These are phyloP conservation scores for Nicotiana sylvestris DNA, from an alignment of 257 asterid species.

Conservation along the genomic window DNA sequence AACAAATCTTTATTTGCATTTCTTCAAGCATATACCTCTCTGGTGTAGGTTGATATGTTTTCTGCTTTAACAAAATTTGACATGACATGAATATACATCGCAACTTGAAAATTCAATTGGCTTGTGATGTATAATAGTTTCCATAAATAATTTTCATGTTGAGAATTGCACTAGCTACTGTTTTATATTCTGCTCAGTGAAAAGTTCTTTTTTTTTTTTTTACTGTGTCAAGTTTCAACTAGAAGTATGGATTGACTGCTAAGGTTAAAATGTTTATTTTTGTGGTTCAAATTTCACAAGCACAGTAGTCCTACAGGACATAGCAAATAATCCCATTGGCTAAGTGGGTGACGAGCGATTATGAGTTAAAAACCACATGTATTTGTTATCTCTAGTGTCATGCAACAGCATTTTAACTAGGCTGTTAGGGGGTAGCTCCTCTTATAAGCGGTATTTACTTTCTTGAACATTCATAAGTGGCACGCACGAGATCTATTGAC, in stretches of 20 bases:
- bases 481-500: not conserved
- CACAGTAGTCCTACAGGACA: not conserved
- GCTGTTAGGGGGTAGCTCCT: not conserved
- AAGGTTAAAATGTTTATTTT: not conserved
- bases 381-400: not conserved
- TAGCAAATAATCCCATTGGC: not conserved
- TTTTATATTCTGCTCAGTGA: not conserved
- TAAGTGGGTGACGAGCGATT: not conserved
- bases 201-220: not conserved
- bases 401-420: not conserved
- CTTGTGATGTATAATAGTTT: not conserved
- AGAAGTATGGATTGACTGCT: not conserved
- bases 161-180: not conserved
- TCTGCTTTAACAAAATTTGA: not conserved
- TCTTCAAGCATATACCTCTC: not conserved
- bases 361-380: not conserved
- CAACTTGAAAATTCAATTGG: not conserved
- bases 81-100: not conserved
- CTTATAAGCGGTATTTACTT: not conserved
- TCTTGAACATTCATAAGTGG: not conserved
- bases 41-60: not conserved
- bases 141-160: not conserved
- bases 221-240: not conserved
- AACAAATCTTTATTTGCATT: conserved; percentile 3
- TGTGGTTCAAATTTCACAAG: not conserved